A percentile compares a stretch with the other conserved stretches of the same genome.
Conservation (phyloP, 495 filamentous ascomycete genomes). For the Tricharina praecox region DNA sequence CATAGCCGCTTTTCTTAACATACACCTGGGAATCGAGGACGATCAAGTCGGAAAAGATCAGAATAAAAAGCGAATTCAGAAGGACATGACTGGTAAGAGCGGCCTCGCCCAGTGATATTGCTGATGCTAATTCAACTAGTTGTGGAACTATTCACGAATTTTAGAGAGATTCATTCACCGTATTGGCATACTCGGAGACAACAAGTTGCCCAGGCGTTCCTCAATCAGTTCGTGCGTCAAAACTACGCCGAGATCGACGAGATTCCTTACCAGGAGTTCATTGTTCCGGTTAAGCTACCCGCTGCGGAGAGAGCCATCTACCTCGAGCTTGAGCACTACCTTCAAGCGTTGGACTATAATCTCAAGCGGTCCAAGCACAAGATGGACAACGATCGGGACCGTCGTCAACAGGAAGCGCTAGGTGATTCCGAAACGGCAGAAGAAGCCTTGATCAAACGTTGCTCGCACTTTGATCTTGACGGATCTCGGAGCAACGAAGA, state of each 20-base stretch:
- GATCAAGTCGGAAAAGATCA: slow-evolving; percentile 28
- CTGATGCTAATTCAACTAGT: slow-evolving; percentile 14
- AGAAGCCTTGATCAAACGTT: slow-evolving; percentile 36
- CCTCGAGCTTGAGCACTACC: slow-evolving; percentile 32
- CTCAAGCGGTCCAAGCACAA: slow-evolving; percentile 27
- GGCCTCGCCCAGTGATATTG: neutral
- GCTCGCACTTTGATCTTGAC: slow-evolving; percentile 30
- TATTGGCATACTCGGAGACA: slow-evolving; percentile 38
- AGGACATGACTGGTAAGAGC: slow-evolving; percentile 29
- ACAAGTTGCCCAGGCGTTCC: slow-evolving; percentile 36
- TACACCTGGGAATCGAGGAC: slow-evolving; percentile 39
- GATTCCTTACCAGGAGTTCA: slow-evolving; percentile 30
- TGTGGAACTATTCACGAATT: slow-evolving; percentile 35
- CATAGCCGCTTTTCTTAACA: slow-evolving; percentile 39
- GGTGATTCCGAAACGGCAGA: slow-evolving; percentile 29
- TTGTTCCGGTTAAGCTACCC: slow-evolving; percentile 29
- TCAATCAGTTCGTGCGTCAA: slow-evolving; percentile 37
- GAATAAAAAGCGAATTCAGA: slow-evolving; percentile 27
- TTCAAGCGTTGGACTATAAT: slow-evolving; percentile 32
- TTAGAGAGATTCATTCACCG: slow-evolving; percentile 30
- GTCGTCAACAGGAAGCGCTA: slow-evolving; percentile 32
- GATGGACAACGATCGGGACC: slow-evolving; percentile 29
- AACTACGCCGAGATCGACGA: slow-evolving; percentile 34
- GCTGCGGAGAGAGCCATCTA: slow-evolving; percentile 34
- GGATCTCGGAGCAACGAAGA: slow-evolving; percentile 20